Conservation (phyloP, 768 basidiomycete species). For the Kwoniella newhampshirensis region DNA sequence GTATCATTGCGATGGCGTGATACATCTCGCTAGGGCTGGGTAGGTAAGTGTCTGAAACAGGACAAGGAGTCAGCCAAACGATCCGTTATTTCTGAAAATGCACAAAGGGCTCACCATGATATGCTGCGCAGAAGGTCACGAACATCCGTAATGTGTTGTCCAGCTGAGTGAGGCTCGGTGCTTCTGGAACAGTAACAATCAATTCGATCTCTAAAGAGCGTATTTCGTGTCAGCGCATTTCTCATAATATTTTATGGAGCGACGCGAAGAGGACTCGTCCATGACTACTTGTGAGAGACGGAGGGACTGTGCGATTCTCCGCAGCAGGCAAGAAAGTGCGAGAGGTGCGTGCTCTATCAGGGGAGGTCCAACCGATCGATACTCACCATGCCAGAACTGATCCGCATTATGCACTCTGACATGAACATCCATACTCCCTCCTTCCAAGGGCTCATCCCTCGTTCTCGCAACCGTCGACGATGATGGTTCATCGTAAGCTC, state of each 20-base stretch:
- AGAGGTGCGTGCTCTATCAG: not conserved
- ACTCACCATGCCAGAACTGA: conserved; percentile 45
- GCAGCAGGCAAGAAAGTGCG: too few species aligned
- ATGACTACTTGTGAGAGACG: too few species aligned
- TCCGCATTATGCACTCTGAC: conserved; percentile 36
- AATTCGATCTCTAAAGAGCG: conserved; percentile 88
- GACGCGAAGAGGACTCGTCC: too few species aligned
- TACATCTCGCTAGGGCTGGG: conserved; percentile 79
- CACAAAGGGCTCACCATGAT: conserved; percentile 70
- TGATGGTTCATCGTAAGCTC: not conserved
- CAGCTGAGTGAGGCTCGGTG: conserved; percentile 67
- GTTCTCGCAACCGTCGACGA: not conserved
- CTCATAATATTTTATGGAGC: too few species aligned
- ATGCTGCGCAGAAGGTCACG: conserved; percentile 73
- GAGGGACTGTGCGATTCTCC: too few species aligned
- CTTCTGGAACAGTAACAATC: conserved; percentile 65
- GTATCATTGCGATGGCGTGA: conserved; percentile 72
- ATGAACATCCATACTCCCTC: conserved; percentile 30
- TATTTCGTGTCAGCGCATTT: not conserved
- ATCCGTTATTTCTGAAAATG: not conserved
- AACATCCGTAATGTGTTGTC: conserved; percentile 78
- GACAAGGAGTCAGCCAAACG: conserved; percentile 7
- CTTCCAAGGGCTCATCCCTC: conserved; percentile 6
- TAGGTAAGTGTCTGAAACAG: conserved; percentile 70
- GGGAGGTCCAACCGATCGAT: not conserved